Evolutionary conservation across 208 protist species (phyloP).

Genomic region (Trypanosoma melophagium): DNA sequence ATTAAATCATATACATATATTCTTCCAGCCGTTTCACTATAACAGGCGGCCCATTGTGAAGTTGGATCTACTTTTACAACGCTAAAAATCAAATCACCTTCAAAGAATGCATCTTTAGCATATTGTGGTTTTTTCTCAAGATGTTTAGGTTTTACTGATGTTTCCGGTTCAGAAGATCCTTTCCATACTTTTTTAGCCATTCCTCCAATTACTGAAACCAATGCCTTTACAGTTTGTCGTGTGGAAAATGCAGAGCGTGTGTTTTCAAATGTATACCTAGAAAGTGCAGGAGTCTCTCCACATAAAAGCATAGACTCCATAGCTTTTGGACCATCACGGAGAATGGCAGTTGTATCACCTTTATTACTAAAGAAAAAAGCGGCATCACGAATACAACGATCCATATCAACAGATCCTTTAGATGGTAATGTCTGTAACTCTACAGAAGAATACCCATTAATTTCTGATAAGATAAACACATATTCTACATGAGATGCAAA

Average conservation of each 20-base stretch:
- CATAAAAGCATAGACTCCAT: conserved; percentile 47
- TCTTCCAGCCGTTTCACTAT: conserved; percentile 40
- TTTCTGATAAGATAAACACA: conserved; percentile 37
- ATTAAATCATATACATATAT: conserved; percentile 69
- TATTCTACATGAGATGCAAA: conserved; percentile 48
- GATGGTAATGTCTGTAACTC: conserved; percentile 39
- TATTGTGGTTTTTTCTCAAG: conserved; percentile 38
- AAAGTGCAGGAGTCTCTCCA: conserved; percentile 52
- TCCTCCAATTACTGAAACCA: conserved; percentile 44
- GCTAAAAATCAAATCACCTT: conserved; percentile 54
- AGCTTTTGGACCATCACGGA: conserved; percentile 26
- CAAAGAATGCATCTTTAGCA: conserved; percentile 36
- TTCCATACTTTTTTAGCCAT: conserved; percentile 47
- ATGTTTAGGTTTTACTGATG: conserved; percentile 14
- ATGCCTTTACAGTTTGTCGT: conserved; percentile 44
- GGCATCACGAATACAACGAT: conserved; percentile 28
- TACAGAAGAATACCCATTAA: conserved; percentile 34
- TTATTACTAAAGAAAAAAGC: conserved; percentile 33
- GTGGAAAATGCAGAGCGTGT: conserved; percentile 41
- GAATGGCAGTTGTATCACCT: conserved; percentile 15
- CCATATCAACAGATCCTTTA: neutral
- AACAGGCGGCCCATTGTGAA: conserved; percentile 67
- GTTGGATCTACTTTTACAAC: conserved; percentile 64
- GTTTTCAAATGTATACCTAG: conserved; percentile 52
- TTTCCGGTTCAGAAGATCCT: conserved; percentile 25